Percentiles rank a stretch among this genome's conserved stretches.
These are phyloP conservation scores for Acrodontium crateriforme DNA, from an alignment of 2,329 filamentous ascomycete genomes.

Conservation along the genomic window DNA sequence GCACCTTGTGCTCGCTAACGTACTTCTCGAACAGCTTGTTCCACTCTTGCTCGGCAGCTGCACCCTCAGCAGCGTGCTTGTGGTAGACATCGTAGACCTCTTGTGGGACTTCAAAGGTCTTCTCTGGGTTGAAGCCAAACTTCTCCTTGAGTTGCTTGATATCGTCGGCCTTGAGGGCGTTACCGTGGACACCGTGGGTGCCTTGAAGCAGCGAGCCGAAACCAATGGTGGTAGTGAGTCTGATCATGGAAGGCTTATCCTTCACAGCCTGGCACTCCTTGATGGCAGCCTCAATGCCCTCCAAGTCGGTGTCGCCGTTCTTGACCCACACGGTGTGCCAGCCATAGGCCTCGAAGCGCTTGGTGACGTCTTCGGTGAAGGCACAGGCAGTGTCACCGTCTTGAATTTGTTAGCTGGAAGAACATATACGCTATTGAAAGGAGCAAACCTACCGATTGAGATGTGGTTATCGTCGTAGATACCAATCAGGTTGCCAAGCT, in stretches of 20 bases:
- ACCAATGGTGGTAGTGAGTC: slow-evolving; percentile 93
- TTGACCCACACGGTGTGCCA: slow-evolving; percentile 81
- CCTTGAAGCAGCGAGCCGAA: slow-evolving; percentile 89
- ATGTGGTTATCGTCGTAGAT: slow-evolving; percentile 99
- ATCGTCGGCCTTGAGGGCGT: slow-evolving; percentile 88
- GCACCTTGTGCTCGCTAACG: slow-evolving; percentile 57
- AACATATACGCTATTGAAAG: neutral
- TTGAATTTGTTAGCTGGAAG: slow-evolving; percentile 15
- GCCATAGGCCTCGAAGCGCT: slow-evolving; percentile 93
- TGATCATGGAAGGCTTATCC: slow-evolving; percentile 94
- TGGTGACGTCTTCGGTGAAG: slow-evolving; percentile 91
- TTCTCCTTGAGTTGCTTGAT: slow-evolving; percentile 84
- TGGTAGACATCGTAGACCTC: slow-evolving; percentile 84
- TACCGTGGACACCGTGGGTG: slow-evolving; percentile 90
- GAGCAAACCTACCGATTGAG: slow-evolving; percentile 47
- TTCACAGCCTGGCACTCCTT: slow-evolving; percentile 72
- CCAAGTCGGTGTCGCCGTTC: slow-evolving; percentile 80
- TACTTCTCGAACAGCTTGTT: slow-evolving; percentile 88
- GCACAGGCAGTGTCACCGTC: slow-evolving; percentile 92
- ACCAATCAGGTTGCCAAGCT: slow-evolving; percentile 93
- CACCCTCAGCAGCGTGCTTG: slow-evolving; percentile 74
- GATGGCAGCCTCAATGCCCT: slow-evolving; percentile 77
- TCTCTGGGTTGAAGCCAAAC: slow-evolving; percentile 90
- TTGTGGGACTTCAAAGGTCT: slow-evolving; percentile 87
- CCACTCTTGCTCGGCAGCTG: slow-evolving; percentile 86